Percentiles rank a stretch among this genome's conserved stretches.
Evolutionary conservation across 148 eudicot genomes (phyloP).

Genomic region (Cornus kousa): DNA sequence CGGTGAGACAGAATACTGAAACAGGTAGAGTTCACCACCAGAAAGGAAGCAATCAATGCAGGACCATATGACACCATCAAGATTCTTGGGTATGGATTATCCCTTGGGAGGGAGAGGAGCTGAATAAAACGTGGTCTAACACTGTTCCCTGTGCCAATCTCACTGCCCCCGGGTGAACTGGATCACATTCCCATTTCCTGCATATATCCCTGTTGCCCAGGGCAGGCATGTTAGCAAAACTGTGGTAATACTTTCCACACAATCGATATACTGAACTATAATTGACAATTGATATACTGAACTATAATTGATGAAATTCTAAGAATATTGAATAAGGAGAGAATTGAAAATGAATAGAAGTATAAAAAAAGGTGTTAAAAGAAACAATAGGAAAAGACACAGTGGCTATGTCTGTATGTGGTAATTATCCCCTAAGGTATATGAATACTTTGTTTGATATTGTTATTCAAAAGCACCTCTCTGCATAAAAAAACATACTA

Average conservation of each 20-base stretch:
- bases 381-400: background rate
- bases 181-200: constrained; percentile 76
- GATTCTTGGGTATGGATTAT: constrained; percentile 52
- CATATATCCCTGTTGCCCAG: constrained; percentile 62
- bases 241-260: constrained; percentile 5
- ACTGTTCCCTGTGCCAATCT: constrained; percentile 81
- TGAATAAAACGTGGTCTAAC: constrained; percentile 63
- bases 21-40: constrained; percentile 73
- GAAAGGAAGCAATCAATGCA: constrained; percentile 88
- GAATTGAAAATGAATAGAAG: background rate
- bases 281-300: background rate
- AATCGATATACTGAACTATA: background rate
- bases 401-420: background rate
- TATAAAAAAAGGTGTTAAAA: background rate
- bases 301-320: background rate
- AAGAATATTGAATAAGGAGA: background rate
- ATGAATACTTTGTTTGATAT: too few relatives aligned
- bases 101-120: constrained; percentile 58
- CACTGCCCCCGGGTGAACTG: constrained; percentile 87
- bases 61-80: constrained; percentile 74
- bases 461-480: too few relatives aligned
- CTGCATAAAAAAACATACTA: too few relatives aligned
- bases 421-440: background rate
- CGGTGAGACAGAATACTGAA: constrained; percentile 57
- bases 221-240: constrained; percentile 1